A percentile compares a stretch with the other conserved stretches of the same genome.
phyloP scores from a whole-genome alignment of 2,329 filamentous ascomycete genomes.

The Blumeria graminis region DNA sequence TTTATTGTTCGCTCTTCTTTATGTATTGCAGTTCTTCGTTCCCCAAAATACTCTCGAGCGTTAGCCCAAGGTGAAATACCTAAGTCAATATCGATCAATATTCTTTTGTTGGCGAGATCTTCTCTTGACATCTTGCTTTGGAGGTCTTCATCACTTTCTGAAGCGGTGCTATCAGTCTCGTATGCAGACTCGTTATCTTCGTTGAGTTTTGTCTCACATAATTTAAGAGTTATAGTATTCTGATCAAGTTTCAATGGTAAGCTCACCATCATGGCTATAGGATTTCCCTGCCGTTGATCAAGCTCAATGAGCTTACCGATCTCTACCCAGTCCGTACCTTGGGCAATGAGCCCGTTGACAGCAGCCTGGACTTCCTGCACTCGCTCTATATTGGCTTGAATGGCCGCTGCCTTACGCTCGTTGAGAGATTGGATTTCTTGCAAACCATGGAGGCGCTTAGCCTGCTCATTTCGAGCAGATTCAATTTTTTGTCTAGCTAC shows the following conservation, averaged over 20 bases:
- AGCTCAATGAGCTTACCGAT: constrained; percentile 72
- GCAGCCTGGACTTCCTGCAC: constrained; percentile 86
- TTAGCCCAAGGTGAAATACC: constrained; percentile 67
- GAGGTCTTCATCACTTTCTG: constrained; percentile 25
- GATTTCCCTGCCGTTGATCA: constrained; percentile 58
- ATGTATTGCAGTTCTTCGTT: constrained; percentile 58
- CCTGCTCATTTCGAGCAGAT: constrained; percentile 60
- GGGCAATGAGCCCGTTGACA: constrained; percentile 70
- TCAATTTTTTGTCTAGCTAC: constrained; percentile 66
- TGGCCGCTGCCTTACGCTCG: constrained; percentile 66
- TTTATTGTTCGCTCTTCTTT: constrained; percentile 74
- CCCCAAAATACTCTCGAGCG: constrained; percentile 74
- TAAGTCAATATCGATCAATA: constrained; percentile 70
- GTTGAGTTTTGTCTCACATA: constrained; percentile 39
- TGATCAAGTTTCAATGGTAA: constrained; percentile 76
- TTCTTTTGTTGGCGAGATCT: constrained; percentile 21
- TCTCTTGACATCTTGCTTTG: constrained; percentile 10
- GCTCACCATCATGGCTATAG: constrained; percentile 68
- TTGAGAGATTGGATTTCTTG: constrained; percentile 65
- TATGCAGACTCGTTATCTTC: constrained; percentile 27
- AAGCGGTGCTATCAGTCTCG: constrained; percentile 40
- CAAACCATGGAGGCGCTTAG: constrained; percentile 60
- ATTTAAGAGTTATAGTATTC: constrained; percentile 58
- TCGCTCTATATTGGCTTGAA: constrained; percentile 71
- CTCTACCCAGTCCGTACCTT: constrained; percentile 95